Base-by-base conservation (phyloP, 176 grass and related monocot genomes). In the Oryza nivara region DNA sequence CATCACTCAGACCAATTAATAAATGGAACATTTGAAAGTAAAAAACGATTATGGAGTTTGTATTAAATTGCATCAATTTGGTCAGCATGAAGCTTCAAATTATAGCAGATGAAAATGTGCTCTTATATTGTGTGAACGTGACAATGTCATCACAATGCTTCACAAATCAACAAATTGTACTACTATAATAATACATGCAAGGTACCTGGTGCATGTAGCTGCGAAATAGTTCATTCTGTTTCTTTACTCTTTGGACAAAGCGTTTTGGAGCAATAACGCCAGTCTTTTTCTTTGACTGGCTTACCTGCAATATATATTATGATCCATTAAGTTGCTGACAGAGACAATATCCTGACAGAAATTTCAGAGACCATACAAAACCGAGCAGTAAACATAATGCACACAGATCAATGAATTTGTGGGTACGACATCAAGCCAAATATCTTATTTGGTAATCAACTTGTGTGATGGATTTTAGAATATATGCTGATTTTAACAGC, bases 181-280 rank as follows among this genome's bases (percentile, higher is more conserved):
- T 60, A 25, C 30, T 65, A 82, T 23, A 35, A 88, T 32, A 44
- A 30, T 20, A 87, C 41, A 19, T 56, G 72, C 13, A 20, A 32
- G 47, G 77, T 96, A 99, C 96, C 93, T 99, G 96, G 78, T 99
- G 93, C 96, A 99, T 99, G 89, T 99, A 96, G 52, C 93, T 90
- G 67, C 96, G 96, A 81, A 99, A 99, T 48, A 90, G 86, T 76
- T 99, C 96, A 73, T 99, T 99, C 65, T 96, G 96, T 85, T 99
- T 96, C 90, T 91, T 99, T 73, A 99, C 93, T 91, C 93, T 92
- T 80, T 99, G 96, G 32, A 99, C 96, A 91, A 99, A 96, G 72
- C 91, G 91, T 75, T 96, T 99, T 43, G 96, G 96, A 83, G 96
- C 96, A 89, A 99, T 92, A 73, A 99, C 91, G 14, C 96, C 96